These are phyloP conservation scores for Nakazawaea holstii DNA, from an alignment of 805 yeast genomes.

Conservation along the genomic window DNA sequence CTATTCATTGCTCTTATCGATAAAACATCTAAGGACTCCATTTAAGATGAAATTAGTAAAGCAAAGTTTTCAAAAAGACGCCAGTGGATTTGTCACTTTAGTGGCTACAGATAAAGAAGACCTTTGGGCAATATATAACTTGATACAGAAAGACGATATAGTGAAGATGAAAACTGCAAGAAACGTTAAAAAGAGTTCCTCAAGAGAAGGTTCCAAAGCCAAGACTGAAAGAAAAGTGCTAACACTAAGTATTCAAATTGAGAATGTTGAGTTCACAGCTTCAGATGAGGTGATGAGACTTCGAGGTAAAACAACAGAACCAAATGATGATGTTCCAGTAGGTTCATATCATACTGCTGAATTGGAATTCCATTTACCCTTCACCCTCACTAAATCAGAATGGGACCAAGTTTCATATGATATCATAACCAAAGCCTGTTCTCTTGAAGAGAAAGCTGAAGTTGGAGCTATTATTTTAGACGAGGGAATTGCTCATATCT, in stretches of 20 bases:
- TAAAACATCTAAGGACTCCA: too few species aligned
- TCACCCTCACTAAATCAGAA: slow-evolving; percentile 65
- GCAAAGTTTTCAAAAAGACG: slow-evolving; percentile 48
- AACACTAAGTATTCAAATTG: slow-evolving; percentile 54
- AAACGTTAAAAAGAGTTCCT: slow-evolving; percentile 40
- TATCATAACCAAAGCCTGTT: slow-evolving; percentile 61
- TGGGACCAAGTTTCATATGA: slow-evolving; percentile 76
- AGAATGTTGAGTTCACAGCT: slow-evolving; percentile 73
- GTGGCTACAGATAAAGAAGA: slow-evolving; percentile 89
- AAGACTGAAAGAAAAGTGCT: slow-evolving; percentile 51
- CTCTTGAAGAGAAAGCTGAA: slow-evolving; percentile 78
- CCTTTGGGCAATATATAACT: slow-evolving; percentile 80
- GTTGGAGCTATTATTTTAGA: slow-evolving; percentile 90
- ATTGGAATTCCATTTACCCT: slow-evolving; percentile 61
- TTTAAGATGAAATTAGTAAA: slow-evolving; percentile 48
- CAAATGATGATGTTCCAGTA: slow-evolving; percentile 70
- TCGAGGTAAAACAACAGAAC: slow-evolving; percentile 68
- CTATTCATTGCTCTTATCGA: too few species aligned
- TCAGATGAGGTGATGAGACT: slow-evolving; percentile 71
- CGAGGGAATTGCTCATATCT: slow-evolving; percentile 92
- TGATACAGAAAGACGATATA: slow-evolving; percentile 72
- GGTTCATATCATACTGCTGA: slow-evolving; percentile 89
- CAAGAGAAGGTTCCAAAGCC: slow-evolving; percentile 28
- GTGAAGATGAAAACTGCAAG: slow-evolving; percentile 65
- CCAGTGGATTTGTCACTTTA: slow-evolving; percentile 59